Conservation (phyloP, 2,329 filamentous ascomycete genomes). For the Phyllosticta paracitricarpa region DNA sequence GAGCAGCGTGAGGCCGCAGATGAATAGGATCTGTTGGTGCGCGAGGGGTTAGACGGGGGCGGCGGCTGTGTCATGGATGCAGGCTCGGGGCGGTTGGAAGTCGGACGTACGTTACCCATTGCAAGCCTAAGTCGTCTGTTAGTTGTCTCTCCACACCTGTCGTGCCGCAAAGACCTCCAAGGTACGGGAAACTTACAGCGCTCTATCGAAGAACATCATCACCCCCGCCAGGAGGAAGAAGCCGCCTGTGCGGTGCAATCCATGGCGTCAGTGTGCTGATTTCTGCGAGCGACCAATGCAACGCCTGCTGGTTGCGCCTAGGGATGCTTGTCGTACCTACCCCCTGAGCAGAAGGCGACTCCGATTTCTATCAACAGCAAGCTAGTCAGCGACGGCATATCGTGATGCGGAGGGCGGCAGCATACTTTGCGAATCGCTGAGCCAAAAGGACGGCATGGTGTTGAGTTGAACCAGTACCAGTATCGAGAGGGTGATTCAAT, state of each 20-base stretch:
- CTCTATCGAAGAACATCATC: constrained; percentile 93
- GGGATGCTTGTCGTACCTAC: constrained; percentile 48
- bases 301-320: neutral
- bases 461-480: neutral
- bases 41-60: neutral
- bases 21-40: constrained; percentile 72
- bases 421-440: constrained; percentile 87
- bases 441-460: constrained; percentile 81
- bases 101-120: constrained; percentile 76
- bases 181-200: constrained; percentile 58
- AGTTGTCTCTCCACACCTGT: constrained; percentile 5
- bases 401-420: constrained; percentile 10
- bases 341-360: constrained; percentile 93
- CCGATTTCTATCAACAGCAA: constrained; percentile 62
- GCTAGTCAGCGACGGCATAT: neutral
- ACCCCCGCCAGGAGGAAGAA: constrained; percentile 93
- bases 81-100: neutral
- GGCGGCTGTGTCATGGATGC: neutral
- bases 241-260: constrained; percentile 50
- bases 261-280: constrained; percentile 15
- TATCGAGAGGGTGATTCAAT: neutral
- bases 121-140: constrained; percentile 55
- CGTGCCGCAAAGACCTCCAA: neutral
- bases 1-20: constrained; percentile 90
- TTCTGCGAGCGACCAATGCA: neutral